These are phyloP conservation scores for Aaosphaeria pasadenensis DNA, from an alignment of 2,329 filamentous ascomycete species.

Conservation along the genomic window DNA sequence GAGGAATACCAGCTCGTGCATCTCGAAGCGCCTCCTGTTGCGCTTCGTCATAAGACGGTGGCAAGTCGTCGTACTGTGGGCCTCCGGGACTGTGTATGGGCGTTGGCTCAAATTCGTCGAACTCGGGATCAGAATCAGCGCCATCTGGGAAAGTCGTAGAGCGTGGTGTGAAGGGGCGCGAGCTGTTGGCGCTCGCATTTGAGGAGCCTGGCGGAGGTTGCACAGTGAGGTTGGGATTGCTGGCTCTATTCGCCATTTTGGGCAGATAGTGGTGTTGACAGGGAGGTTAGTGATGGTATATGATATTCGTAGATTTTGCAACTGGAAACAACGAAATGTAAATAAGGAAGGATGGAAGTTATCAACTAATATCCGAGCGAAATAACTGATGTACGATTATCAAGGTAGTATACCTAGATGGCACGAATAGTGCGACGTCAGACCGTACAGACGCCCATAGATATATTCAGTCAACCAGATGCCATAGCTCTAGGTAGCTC, in stretches of 20 bases:
- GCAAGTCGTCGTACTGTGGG: conserved; percentile 34
- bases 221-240: conserved; percentile 4
- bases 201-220: conserved; percentile 15
- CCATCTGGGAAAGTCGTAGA: conserved; percentile 26
- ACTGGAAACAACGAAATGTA: too few relatives aligned
- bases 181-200: conserved; percentile 5
- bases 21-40: conserved; percentile 27
- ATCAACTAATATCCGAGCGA: too few relatives aligned
- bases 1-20: conserved; percentile 20
- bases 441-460: too few relatives aligned
- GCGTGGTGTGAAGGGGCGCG: conserved; percentile 21
- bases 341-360: too few relatives aligned
- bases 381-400: too few relatives aligned
- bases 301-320: too few relatives aligned
- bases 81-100: conserved; percentile 28
- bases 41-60: conserved; percentile 37
- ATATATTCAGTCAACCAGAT: too few relatives aligned
- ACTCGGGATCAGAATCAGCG: conserved; percentile 27
- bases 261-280: too few relatives aligned
- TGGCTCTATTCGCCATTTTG: conserved; percentile 19
- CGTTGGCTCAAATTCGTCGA: conserved; percentile 21
- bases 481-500: too few relatives aligned
- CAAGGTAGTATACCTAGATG: too few relatives aligned
- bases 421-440: too few relatives aligned
- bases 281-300: too few relatives aligned